A percentile compares a stretch with the other conserved stretches of the same genome.
Evolutionary conservation across 2,329 filamentous ascomycete species (phyloP).

Genomic region (Acephala macrosclerotiorum): DNA sequence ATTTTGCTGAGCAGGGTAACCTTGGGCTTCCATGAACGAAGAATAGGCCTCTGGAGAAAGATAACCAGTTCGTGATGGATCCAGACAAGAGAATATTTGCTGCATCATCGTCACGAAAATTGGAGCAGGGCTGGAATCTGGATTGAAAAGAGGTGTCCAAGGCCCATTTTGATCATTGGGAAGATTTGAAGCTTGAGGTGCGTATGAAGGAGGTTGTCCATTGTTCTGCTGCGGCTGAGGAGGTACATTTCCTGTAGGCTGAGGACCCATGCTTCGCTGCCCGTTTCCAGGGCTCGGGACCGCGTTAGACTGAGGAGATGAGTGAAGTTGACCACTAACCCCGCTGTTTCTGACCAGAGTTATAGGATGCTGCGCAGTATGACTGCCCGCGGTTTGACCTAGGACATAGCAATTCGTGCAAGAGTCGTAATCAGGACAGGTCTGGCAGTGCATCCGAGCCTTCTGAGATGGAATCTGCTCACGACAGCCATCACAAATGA

Average conservation of each 20-base stretch:
- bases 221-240: not conserved
- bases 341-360: constrained; percentile 7
- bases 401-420: constrained; percentile 10
- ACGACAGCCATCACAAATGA: constrained; percentile 3
- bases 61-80: constrained; percentile 14
- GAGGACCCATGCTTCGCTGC: too few species aligned
- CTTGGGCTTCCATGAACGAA: constrained; percentile 20
- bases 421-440: constrained; percentile 6
- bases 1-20: constrained; percentile 15
- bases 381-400: not conserved
- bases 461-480: not conserved
- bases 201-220: not conserved
- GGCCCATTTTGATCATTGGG: not conserved
- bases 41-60: constrained; percentile 20
- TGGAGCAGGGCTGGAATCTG: constrained; percentile 9
- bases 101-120: constrained; percentile 17
- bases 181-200: not conserved
- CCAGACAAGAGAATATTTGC: constrained; percentile 16
- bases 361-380: not conserved
- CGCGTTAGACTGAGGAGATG: too few species aligned
- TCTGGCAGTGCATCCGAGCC: constrained; percentile 8
- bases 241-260: not conserved
- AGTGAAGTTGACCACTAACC: not conserved
- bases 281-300: too few species aligned
- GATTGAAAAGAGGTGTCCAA: constrained; percentile 11